phyloP scores from a whole-genome alignment of 306 rosid species.

The Fagus sylvatica region DNA sequence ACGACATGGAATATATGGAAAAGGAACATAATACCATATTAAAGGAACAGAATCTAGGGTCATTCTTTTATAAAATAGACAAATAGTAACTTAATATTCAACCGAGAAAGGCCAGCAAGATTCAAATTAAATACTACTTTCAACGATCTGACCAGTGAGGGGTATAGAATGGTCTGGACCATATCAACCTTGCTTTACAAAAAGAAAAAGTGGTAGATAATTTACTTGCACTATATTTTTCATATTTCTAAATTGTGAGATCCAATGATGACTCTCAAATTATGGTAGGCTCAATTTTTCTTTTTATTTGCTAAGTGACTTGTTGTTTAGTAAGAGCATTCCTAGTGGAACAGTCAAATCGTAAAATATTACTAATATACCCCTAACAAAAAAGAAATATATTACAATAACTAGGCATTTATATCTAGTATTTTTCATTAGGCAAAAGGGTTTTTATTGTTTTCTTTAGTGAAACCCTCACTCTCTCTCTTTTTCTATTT shows the following conservation, averaged over 20 bases:
- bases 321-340: no score
- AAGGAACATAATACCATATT: not conserved
- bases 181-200: not conserved
- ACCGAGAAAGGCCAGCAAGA: not conserved
- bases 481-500: no score
- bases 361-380: no score
- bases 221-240: no score
- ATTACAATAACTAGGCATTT: rapidly evolving
- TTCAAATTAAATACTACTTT: not conserved
- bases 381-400: no score
- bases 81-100: not conserved
- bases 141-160: not conserved
- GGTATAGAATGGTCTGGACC: not conserved
- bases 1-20: not conserved
- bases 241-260: no score
- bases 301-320: no score
- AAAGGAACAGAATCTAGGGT: not conserved
- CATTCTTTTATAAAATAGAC: not conserved
- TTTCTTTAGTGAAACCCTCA: no score
- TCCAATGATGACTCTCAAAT: not conserved
- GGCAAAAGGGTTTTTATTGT: no score
- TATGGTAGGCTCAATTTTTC: not conserved
- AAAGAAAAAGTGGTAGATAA: not conserved
- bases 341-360: no score
- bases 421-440: no score